phyloP scores from a whole-genome alignment of 1,284 basidiomycete species.

The Malassezia obtusa region DNA sequence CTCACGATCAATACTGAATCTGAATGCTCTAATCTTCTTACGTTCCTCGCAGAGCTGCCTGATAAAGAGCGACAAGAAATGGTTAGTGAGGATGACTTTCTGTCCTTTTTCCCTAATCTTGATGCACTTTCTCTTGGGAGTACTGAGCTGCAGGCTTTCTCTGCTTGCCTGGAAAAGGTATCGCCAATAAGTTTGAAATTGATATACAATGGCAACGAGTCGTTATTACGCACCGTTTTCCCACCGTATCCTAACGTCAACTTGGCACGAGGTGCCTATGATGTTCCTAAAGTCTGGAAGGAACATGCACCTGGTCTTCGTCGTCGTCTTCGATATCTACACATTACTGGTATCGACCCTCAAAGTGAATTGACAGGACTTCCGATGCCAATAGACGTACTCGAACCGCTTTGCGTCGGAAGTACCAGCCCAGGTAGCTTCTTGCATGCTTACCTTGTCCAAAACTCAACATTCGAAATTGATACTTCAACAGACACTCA shows the following conservation, averaged over 20 bases:
- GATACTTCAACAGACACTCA: not conserved
- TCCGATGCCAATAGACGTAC: constrained; percentile 18
- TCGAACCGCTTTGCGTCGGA: constrained; percentile 20
- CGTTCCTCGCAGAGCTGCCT: not conserved
- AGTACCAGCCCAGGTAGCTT: constrained; percentile 13
- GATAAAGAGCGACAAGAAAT: not conserved
- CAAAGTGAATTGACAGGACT: constrained; percentile 20
- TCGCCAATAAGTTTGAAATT: not conserved
- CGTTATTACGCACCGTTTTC: constrained; percentile 3
- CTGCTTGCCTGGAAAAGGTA: constrained; percentile 6
- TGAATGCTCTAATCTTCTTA: not conserved
- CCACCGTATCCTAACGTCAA: not conserved
- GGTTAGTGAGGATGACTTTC: not conserved
- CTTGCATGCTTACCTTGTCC: constrained; percentile 4
- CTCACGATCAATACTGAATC: constrained; percentile 23
- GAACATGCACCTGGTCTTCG: not conserved
- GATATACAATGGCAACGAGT: constrained; percentile 3
- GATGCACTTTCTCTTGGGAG: constrained; percentile 10
- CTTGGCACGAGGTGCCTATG: not conserved
- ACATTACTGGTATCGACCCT: constrained; percentile 17
- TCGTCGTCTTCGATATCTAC: constrained; percentile 11
- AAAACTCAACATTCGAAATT: not conserved
- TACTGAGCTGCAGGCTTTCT: constrained; percentile 16
- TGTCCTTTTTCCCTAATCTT: not conserved
- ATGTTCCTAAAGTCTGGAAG: not conserved